Conservation (phyloP, 805 yeast species). For the Kuraishia ogatae region DNA sequence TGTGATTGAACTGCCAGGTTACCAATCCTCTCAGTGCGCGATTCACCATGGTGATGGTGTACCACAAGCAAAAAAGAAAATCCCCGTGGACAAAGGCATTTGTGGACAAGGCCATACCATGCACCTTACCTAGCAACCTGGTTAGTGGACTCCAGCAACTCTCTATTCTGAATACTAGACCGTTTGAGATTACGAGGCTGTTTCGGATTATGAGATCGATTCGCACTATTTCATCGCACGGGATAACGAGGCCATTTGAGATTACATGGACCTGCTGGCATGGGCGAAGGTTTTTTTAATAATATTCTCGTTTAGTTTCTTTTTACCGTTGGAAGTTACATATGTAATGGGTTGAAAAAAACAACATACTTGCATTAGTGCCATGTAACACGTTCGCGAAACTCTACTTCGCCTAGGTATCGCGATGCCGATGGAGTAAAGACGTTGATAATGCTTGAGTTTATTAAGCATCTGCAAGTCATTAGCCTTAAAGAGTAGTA, state of each 20-base stretch:
- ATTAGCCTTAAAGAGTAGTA: no score
- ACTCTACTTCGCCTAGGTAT: background rate
- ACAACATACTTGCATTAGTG: background rate
- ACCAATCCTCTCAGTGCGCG: background rate
- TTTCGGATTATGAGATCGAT: no score
- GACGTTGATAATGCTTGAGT: no score
- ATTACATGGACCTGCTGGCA: background rate
- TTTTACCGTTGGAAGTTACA: background rate
- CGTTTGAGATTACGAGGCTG: no score
- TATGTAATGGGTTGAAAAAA: background rate
- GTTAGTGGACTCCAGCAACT: no score
- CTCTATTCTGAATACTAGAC: no score
- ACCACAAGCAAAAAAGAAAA: background rate
- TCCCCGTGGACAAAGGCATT: no score
- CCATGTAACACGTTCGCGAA: background rate
- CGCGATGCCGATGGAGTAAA: background rate
- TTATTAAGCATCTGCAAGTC: background rate
- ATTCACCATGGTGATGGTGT: background rate
- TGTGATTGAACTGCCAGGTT: background rate
- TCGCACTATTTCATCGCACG: no score
- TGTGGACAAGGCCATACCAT: no score
- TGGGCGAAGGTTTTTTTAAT: background rate
- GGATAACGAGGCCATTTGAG: no score
- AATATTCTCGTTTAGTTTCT: background rate
- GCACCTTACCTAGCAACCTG: no score